Evolutionary conservation across 2,329 filamentous ascomycete genomes (phyloP), one percentile per base, ranked within the genome.

Genomic region (Fusarium liriodendri): DNA sequence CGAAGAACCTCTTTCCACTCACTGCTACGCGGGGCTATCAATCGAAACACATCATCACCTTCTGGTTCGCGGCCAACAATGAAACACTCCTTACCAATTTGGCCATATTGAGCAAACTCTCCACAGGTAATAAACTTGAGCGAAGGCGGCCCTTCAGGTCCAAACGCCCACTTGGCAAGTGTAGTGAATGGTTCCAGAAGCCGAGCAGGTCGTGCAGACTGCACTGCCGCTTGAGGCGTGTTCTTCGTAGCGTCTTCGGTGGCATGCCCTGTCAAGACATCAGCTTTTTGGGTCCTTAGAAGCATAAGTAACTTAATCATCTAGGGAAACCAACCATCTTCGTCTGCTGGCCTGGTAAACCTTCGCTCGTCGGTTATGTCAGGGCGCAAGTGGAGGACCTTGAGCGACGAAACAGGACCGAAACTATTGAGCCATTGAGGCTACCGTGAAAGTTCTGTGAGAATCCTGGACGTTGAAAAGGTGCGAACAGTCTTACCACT

Each of bases 111-210:
- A 16, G 22, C 22, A 38, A 66, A 69, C 16, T 69, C 66, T 7
- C 66, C 62, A 20, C 55, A 66, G 4, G 47, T 57, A 18, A 69
- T 66, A 9, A 32, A 40, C 14, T 66, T 37, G 14, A 66, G 38
- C 9, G 25, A 66, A 14, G 62, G 22, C 2, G 64, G 29, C 18
- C 66, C 66, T 3, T 62, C 13, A 1, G 45, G 20, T 7, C 62
- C 66, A 25, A 69, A 69, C 20, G 58, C 64, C 66, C 66, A 69
- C n/a, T 66, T 35, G 6, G 14, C 57, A 25, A 66, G 42, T 5
- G 22, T 5, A n/a, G 20, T 14, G 38, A 69, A 69, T 5, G 18
- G 13, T 5, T 58, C 32, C 5, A n/a, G 5, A 40, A 55, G 47
- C 13, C 11, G 33, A 35, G 4, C 2, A 22, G 29, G 8, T 3